Evolutionary conservation across 2,329 filamentous ascomycete genomes (phyloP).

Genomic region (Zymoseptoria tritici): DNA sequence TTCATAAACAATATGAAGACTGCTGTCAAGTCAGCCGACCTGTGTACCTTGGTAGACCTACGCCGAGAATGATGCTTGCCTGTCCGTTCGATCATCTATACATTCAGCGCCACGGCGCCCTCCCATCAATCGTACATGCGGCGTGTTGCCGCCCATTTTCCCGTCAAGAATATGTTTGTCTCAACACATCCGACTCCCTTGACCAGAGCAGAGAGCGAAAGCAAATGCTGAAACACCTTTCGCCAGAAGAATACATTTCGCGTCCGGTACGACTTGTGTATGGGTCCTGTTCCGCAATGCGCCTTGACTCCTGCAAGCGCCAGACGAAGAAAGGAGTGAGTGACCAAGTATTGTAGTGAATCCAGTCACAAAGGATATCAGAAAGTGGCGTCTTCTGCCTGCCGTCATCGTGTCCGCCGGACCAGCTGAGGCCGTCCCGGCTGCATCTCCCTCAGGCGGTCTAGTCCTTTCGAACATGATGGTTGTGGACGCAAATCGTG

Average conservation of each 20-base stretch:
- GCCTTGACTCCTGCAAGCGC: background rate
- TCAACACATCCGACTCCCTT: background rate
- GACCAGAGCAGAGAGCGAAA: background rate
- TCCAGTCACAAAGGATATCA: background rate
- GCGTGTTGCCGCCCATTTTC: background rate
- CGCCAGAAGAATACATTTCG: background rate
- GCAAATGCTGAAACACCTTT: background rate
- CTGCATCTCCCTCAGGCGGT: background rate
- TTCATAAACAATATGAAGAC: background rate
- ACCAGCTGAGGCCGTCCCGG: background rate
- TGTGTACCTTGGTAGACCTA: background rate
- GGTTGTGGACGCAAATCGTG: background rate
- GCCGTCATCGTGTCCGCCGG: background rate
- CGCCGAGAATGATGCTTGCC: background rate
- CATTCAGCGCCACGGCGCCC: background rate
- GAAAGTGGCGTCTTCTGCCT: background rate
- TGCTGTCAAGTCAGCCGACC: background rate
- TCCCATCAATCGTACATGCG: background rate
- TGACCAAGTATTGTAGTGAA: background rate
- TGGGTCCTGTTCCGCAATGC: background rate
- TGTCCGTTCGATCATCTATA: background rate
- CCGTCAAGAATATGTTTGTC: background rate
- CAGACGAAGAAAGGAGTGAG: background rate
- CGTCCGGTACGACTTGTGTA: background rate
- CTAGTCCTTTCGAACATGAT: background rate